A percentile compares a stretch with the other conserved stretches of the same genome.
phyloP scores from a whole-genome alignment of 1,284 basidiomycete genomes.

The Sutorius eximius region DNA sequence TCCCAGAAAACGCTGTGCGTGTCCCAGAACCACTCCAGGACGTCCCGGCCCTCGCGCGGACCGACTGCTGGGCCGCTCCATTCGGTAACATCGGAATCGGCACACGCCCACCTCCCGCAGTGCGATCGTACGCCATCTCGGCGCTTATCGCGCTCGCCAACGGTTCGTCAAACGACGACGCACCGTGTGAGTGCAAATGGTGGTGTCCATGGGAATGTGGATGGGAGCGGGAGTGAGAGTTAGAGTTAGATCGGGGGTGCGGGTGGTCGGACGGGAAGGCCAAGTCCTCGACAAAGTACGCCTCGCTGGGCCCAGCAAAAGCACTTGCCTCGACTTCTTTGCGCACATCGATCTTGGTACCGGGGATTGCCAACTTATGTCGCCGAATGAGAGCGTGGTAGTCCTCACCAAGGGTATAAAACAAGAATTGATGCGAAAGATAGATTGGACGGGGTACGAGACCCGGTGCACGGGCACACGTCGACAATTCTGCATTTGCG shows the following conservation, averaged over 20 bases:
- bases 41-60: constrained; percentile 2
- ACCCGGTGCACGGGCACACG: constrained; percentile 54
- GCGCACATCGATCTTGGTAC: constrained; percentile 66
- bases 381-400: constrained; percentile 76
- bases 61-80: constrained; percentile 27
- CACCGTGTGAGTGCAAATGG: constrained; percentile 8
- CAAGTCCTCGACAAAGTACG: constrained; percentile 57
- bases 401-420: constrained; percentile 73
- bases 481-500: constrained; percentile 78
- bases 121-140: constrained; percentile 56
- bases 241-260: constrained; percentile 24
- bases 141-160: constrained; percentile 71
- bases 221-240: constrained; percentile 4
- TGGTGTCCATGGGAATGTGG: not conserved
- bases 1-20: constrained; percentile 25
- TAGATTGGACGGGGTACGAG: constrained; percentile 75
- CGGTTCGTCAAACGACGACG: constrained; percentile 74
- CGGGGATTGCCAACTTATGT: constrained; percentile 61
- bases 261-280: constrained; percentile 36
- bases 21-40: constrained; percentile 20
- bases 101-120: constrained; percentile 36
- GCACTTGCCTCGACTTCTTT: constrained; percentile 68
- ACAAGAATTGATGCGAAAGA: constrained; percentile 78
- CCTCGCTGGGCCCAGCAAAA: constrained; percentile 39
- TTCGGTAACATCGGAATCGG: constrained; percentile 78